Evolutionary conservation across 108 stramenopile genomes (phyloP), one percentile per base, ranked within the genome.

Genomic region (Nitzschia putrida): DNA sequence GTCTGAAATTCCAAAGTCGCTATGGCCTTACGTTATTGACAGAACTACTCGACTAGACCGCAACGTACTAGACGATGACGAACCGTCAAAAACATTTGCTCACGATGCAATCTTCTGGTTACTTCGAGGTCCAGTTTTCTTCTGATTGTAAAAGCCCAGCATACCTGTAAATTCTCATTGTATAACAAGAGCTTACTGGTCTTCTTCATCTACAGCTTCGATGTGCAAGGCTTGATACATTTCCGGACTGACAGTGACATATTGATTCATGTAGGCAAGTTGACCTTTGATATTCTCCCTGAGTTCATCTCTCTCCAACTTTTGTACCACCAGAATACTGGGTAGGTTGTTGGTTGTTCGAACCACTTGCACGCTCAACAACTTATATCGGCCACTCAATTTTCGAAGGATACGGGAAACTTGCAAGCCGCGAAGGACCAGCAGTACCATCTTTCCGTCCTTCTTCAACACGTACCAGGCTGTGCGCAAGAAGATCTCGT

Each of bases 291-390:
- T 81, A 8, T 78, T 68, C 26, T 80, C 83, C 10, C 78, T 68
- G 4, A 88, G 68, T n/a, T 68, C 73, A 72, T 88, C 87, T 3
- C 29, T 51, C 0, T 61, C 76, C 8, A 88, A 25, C 61, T 88
- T 88, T 57, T 88, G 85, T 10, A 88, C 76, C 1, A 85, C 85
- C 22, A 88, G 71, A 51, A 88, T 86, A 54, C 83, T 78, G 10
- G 87, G 87, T 18, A 88, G 68, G 60, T 88, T 88, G 61, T 88
- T 88, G 8, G 83, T 84, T 0, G 87, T 88, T 25, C 87, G 71
- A 16, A 88, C 74, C 1, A 85, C 85, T 50, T 86, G 83, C 38
- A 76, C 80, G 25, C 69, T 78, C 10, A 88, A 41, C 25, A 88
- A 56, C 38, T 76, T 66, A 49, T 82, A 88, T 16, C 88, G 55